Evolutionary conservation across 2,329 filamentous ascomycete species (phyloP).

Genomic region (Biscogniauxia marginata): DNA sequence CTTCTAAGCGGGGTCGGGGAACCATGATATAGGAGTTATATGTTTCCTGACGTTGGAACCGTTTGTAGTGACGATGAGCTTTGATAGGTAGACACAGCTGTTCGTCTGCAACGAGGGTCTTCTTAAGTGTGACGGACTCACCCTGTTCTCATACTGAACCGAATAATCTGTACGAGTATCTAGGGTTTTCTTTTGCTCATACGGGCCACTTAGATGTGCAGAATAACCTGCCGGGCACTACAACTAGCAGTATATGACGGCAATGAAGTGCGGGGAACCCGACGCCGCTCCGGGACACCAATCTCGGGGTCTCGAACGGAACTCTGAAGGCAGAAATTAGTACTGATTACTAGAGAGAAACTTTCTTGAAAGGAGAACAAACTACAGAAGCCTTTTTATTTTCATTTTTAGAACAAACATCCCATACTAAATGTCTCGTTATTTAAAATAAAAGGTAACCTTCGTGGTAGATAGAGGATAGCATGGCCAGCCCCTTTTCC

Average conservation of each 20-base stretch:
- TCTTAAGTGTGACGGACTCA: no score
- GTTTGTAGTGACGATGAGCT: background rate
- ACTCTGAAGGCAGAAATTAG: background rate
- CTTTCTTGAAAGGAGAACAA: no score
- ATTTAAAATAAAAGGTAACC: no score
- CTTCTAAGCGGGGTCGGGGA: conserved; percentile 34
- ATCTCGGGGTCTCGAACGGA: background rate
- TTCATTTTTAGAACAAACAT: no score
- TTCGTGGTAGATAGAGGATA: background rate
- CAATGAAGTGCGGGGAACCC: background rate
- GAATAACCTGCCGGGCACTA: background rate
- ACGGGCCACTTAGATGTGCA: background rate
- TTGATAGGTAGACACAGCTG: no score
- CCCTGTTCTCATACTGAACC: background rate
- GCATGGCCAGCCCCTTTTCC: background rate
- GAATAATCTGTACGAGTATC: background rate
- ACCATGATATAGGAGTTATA: conserved; percentile 9
- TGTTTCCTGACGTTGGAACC: background rate
- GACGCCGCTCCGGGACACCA: background rate
- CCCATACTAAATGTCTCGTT: no score
- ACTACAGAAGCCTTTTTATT: no score
- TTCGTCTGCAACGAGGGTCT: no score
- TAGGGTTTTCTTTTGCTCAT: background rate
- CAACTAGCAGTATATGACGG: background rate
- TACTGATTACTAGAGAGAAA: no score